These are phyloP conservation scores for Periconia digitata DNA, from an alignment of 2,329 filamentous ascomycete genomes.

Conservation along the genomic window DNA sequence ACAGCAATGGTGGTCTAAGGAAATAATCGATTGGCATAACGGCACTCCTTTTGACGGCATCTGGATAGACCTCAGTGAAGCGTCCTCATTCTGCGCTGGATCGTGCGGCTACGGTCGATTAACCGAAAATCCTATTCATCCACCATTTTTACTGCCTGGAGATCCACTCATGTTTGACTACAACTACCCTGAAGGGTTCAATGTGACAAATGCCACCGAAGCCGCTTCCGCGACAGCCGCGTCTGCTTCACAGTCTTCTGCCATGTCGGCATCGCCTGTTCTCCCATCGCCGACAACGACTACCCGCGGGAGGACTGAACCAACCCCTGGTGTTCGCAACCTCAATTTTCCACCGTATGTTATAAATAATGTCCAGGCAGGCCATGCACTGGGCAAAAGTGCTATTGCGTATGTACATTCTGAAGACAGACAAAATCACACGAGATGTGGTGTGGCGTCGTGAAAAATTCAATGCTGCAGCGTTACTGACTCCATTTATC, in stretches of 20 bases:
- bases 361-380: conserved; percentile 71
- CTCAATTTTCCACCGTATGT: conserved; percentile 72
- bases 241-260: conserved; percentile 52
- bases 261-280: conserved; percentile 31
- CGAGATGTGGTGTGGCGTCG: too few relatives aligned
- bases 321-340: conserved; percentile 63
- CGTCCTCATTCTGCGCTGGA: conserved; percentile 65
- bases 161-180: conserved; percentile 61
- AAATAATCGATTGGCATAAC: conserved; percentile 50
- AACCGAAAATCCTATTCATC: conserved; percentile 66
- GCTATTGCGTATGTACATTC: too few relatives aligned
- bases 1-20: conserved; percentile 58
- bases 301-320: conserved; percentile 57
- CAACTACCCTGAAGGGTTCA: conserved; percentile 67
- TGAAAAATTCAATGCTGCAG: too few relatives aligned
- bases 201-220: conserved; percentile 65
- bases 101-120: conserved; percentile 66
- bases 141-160: conserved; percentile 63
- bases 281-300: conserved; percentile 29
- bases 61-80: conserved; percentile 63
- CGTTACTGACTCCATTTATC: too few relatives aligned
- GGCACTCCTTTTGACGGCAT: conserved; percentile 55
- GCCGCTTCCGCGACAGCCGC: conserved; percentile 59
- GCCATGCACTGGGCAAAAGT: conserved; percentile 62
- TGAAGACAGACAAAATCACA: too few relatives aligned